A percentile compares a stretch with the other conserved stretches of the same genome.
phyloP scores from a whole-genome alignment of 768 basidiomycete species.

The Suillus discolor region DNA sequence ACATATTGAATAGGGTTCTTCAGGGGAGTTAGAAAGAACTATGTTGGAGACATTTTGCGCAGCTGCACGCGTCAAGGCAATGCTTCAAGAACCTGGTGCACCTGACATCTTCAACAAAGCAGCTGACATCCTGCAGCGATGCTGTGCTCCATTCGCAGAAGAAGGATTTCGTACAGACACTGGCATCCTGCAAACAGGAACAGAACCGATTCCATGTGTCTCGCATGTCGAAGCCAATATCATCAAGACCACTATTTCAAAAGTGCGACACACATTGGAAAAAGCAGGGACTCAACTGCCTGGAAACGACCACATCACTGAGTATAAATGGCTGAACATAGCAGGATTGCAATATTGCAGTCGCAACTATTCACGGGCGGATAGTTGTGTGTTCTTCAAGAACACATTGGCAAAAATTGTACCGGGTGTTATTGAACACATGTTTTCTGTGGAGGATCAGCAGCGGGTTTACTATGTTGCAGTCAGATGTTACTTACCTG shows the following conservation, averaged over 20 bases:
- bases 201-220: background rate
- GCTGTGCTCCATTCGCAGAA: background rate
- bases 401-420: background rate
- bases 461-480: constrained; percentile 1
- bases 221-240: background rate
- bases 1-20: background rate
- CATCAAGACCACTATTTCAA: background rate
- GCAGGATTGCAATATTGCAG: constrained; percentile 10
- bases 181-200: background rate
- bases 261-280: background rate
- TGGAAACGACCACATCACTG: background rate
- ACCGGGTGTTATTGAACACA: constrained; percentile 11
- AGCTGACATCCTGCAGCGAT: background rate
- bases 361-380: background rate
- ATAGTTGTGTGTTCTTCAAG: constrained; percentile 11
- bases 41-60: constrained; percentile 13
- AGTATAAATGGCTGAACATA: background rate
- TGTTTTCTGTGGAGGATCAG: background rate
- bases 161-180: constrained; percentile 3
- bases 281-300: background rate
- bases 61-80: constrained; percentile 6
- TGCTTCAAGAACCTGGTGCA: constrained; percentile 8
- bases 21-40: constrained; percentile 13
- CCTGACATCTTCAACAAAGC: background rate
- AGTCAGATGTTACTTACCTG: constrained; percentile 9